phyloP scores from a whole-genome alignment of 2,329 filamentous ascomycete species.

The Colletotrichum viniferum region DNA sequence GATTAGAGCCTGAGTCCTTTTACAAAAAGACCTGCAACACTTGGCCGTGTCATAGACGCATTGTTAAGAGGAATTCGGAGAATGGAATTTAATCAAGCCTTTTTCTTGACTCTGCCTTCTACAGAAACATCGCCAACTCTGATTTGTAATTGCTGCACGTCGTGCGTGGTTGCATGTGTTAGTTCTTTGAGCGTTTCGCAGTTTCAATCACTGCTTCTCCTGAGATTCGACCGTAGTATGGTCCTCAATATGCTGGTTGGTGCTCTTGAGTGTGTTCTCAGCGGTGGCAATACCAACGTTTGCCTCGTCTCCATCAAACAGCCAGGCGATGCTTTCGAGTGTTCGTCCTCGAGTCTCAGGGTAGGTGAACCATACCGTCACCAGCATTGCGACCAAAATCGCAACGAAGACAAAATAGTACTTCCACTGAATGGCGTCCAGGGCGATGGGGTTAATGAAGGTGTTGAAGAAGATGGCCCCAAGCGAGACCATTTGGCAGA shows the following conservation, averaged over 20 bases:
- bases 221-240: neutral
- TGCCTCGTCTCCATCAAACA: conserved; percentile 2
- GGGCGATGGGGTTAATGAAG: conserved; percentile 48
- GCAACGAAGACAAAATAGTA: conserved; percentile 49
- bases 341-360: conserved; percentile 23
- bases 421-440: conserved; percentile 42
- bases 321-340: conserved; percentile 8
- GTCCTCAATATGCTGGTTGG: neutral
- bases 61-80: neutral
- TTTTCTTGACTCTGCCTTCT: neutral
- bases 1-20: neutral
- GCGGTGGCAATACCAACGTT: neutral
- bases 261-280: neutral
- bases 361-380: conserved; percentile 16
- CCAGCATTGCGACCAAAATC: conserved; percentile 48
- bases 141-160: neutral
- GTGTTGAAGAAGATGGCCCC: conserved; percentile 43
- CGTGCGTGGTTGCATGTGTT: neutral
- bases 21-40: rapidly evolving
- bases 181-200: rapidly evolving
- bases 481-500: neutral
- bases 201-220: neutral
- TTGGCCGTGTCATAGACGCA: rapidly evolving
- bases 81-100: neutral
- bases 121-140: neutral